Evolutionary conservation across 2,329 filamentous ascomycete genomes (phyloP).

Genomic region (Leptoxyphium fumago): DNA sequence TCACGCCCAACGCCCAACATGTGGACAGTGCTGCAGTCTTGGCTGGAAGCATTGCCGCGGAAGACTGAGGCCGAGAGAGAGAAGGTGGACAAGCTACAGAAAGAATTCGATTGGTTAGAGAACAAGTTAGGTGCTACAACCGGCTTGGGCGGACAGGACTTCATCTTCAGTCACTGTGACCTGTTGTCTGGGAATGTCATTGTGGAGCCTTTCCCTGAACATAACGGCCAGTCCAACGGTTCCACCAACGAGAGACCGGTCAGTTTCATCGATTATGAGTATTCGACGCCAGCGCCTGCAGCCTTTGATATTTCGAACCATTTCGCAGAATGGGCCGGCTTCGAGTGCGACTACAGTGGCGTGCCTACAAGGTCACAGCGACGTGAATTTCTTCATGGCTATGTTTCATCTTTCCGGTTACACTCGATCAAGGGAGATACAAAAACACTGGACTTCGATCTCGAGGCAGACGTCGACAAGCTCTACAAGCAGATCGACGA

Average conservation of each 20-base stretch:
- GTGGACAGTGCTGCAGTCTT: conserved; percentile 93
- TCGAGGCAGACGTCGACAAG: conserved; percentile 49
- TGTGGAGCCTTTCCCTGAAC: conserved; percentile 39
- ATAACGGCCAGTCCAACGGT: conserved; percentile 21
- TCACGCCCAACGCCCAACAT: conserved; percentile 68
- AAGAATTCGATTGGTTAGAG: conserved; percentile 58
- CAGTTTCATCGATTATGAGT: conserved; percentile 96
- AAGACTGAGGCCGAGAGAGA: conserved; percentile 53
- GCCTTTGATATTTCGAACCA: conserved; percentile 97
- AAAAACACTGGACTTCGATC: conserved; percentile 28
- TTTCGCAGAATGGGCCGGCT: conserved; percentile 96
- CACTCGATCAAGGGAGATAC: conserved; percentile 27
- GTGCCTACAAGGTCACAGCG: conserved; percentile 68
- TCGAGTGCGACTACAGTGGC: conserved; percentile 79
- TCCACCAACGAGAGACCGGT: conserved; percentile 29
- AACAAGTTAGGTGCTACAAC: conserved; percentile 58
- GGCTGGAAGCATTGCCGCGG: conserved; percentile 73
- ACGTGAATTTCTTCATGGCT: conserved; percentile 67
- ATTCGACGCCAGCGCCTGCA: conserved; percentile 82
- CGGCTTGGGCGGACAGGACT: conserved; percentile 61
- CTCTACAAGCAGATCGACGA: conserved; percentile 70
- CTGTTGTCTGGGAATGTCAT: conserved; percentile 95
- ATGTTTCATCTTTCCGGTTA: conserved; percentile 55
- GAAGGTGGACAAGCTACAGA: conserved; percentile 54
- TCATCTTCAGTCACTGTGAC: conserved; percentile 92